Conservation (phyloP, 495 filamentous ascomycete genomes). For the Astrocystis sublimbata region DNA sequence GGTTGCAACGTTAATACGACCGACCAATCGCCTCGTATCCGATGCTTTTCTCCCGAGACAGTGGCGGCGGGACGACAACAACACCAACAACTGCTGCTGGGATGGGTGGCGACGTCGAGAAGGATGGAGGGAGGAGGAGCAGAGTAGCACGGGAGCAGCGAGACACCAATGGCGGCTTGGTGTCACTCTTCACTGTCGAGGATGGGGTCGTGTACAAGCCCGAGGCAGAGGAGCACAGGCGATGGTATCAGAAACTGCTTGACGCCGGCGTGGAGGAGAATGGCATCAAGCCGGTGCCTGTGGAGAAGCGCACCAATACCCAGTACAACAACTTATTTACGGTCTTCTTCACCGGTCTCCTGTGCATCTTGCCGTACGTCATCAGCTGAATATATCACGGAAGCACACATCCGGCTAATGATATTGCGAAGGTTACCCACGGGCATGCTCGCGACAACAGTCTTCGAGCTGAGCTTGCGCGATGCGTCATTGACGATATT, state of each 20-base stretch:
- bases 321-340: constrained; percentile 54
- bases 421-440: constrained; percentile 48
- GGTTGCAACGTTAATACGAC: neutral
- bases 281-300: constrained; percentile 55
- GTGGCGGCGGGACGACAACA: neutral
- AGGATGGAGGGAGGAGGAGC: no score
- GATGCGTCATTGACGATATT: constrained; percentile 58
- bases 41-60: constrained; percentile 5
- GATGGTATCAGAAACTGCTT: constrained; percentile 45
- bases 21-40: neutral
- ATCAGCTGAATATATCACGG: neutral
- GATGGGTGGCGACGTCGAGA: constrained; percentile 1
- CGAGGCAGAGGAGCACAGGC: constrained; percentile 33
- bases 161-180: constrained; percentile 9
- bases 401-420: constrained; percentile 11
- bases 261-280: constrained; percentile 52
- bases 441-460: constrained; percentile 52
- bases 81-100: neutral
- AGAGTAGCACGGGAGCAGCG: neutral
- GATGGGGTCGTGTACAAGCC: constrained; percentile 37
- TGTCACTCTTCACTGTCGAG: constrained; percentile 27
- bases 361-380: constrained; percentile 48
- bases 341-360: constrained; percentile 46
- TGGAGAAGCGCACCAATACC: constrained; percentile 52
- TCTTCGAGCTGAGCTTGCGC: constrained; percentile 53